These are phyloP conservation scores for Colletotrichum lentis DNA, from an alignment of 2,329 filamentous ascomycete species.

Conservation along the genomic window DNA sequence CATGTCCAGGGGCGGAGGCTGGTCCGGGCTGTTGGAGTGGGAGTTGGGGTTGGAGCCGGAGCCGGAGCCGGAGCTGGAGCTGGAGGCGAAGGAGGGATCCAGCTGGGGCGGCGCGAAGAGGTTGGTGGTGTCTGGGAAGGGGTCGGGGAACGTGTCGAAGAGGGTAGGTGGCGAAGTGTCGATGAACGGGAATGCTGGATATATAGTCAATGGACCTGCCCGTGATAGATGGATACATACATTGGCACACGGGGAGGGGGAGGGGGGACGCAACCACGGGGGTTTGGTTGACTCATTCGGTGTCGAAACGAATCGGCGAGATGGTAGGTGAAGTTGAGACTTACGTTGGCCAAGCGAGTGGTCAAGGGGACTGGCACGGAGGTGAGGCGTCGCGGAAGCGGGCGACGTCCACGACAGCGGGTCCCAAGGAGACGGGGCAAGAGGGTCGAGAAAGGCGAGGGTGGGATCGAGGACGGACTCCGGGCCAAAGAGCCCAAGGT, in stretches of 20 bases:
- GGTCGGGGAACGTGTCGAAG: constrained; percentile 32
- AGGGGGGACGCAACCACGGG: background rate
- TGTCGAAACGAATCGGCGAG: too few relatives aligned
- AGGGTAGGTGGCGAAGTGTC: constrained; percentile 29
- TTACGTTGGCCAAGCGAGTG: constrained; percentile 28
- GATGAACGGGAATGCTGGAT: constrained; percentile 32
- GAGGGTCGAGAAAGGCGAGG: constrained; percentile 24
- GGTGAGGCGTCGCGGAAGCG: constrained; percentile 18
- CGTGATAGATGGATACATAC: too few relatives aligned
- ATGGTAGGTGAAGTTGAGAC: background rate
- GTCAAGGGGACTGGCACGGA: constrained; percentile 34
- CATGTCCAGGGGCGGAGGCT: constrained; percentile 30
- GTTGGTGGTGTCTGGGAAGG: background rate
- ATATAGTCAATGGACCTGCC: background rate
- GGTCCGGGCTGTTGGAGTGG: constrained; percentile 34
- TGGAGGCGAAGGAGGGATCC: constrained; percentile 27
- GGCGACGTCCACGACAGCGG: constrained; percentile 28
- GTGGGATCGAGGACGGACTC: constrained; percentile 32
- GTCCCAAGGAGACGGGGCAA: constrained; percentile 33
- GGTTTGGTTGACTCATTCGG: constrained; percentile 12
- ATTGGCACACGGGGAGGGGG: too few relatives aligned
- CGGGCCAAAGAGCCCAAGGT: constrained; percentile 25
- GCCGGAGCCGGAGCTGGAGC: constrained; percentile 24
- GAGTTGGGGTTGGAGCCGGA: constrained; percentile 29
- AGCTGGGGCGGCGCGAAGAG: constrained; percentile 9